Evolutionary conservation across 805 yeast species (phyloP).

Genomic region (Nakazawaea holstii): DNA sequence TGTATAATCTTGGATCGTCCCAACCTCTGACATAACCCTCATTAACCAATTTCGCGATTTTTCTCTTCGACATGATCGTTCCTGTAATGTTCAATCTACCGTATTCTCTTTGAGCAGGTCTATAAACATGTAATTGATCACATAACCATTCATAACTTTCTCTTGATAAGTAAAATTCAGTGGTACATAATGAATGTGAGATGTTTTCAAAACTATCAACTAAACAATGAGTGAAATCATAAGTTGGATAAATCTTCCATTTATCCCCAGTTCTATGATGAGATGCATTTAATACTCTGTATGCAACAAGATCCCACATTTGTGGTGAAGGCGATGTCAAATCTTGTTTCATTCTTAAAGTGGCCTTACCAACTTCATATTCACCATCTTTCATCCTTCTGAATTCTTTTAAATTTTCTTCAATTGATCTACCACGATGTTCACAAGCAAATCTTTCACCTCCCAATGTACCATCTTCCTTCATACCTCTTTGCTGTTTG

Average conservation of each 20-base stretch:
- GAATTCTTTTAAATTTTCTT: conserved; percentile 74
- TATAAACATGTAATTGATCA: conserved; percentile 88
- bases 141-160: conserved; percentile 98
- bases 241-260: conserved; percentile 98
- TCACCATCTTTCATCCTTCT: conserved; percentile 89
- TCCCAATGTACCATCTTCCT: conserved; percentile 88
- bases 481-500: conserved; percentile 83
- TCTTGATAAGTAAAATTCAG: conserved; percentile 87
- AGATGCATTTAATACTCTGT: conserved; percentile 85
- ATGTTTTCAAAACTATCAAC: conserved; percentile 97
- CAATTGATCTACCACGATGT: conserved; percentile 66
- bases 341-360: conserved; percentile 95
- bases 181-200: conserved; percentile 92
- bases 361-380: conserved; percentile 87
- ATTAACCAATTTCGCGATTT: conserved; percentile 87
- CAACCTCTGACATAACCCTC: conserved; percentile 84
- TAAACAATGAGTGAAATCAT: conserved; percentile 98
- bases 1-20: conserved; percentile 97
- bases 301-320: conserved; percentile 99
- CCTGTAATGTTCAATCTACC: conserved; percentile 96
- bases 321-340: conserved; percentile 88
- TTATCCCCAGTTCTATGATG: conserved; percentile 96
- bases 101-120: conserved; percentile 98
- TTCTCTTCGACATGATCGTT: conserved; percentile 90
- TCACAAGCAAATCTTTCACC: conserved; percentile 84